phyloP scores from a whole-genome alignment of 768 basidiomycete genomes.

The Amanita polypyramis region DNA sequence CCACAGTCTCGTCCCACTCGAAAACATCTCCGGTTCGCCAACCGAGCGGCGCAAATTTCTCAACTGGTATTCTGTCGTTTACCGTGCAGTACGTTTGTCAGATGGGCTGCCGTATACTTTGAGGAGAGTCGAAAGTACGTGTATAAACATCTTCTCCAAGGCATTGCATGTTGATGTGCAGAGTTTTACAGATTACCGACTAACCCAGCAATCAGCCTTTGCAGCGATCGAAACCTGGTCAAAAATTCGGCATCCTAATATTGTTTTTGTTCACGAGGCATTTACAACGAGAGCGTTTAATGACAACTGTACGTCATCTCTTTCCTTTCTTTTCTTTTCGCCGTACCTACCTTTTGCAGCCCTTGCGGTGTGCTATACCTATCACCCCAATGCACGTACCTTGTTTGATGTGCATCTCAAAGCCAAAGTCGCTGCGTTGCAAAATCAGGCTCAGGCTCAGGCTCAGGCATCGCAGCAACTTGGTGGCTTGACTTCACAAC shows the following conservation, averaged over 20 bases:
- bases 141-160: neutral
- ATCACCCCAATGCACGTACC: conserved; percentile 75
- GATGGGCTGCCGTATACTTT: conserved; percentile 76
- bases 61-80: conserved; percentile 80
- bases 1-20: conserved; percentile 77
- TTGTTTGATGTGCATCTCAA: conserved; percentile 73
- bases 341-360: conserved; percentile 33
- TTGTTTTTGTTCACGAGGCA: conserved; percentile 79
- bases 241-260: conserved; percentile 72
- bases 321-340: conserved; percentile 1
- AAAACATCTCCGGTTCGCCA: conserved; percentile 26
- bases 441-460: no score
- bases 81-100: conserved; percentile 64
- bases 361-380: conserved; percentile 85
- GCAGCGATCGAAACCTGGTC: conserved; percentile 79
- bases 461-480: conserved; percentile 14
- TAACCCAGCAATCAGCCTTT: conserved; percentile 78
- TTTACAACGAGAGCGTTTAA: conserved; percentile 92
- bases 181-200: conserved; percentile 57
- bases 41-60: conserved; percentile 65
- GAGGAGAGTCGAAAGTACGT: conserved; percentile 80
- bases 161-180: conserved; percentile 3
- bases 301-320: conserved; percentile 71
- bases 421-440: conserved; percentile 29
- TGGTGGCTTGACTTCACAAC: neutral